Percentiles rank a stretch among this genome's conserved stretches.
Evolutionary conservation across 106 monocot genomes (phyloP).

Genomic region (Dendrobium officinale): DNA sequence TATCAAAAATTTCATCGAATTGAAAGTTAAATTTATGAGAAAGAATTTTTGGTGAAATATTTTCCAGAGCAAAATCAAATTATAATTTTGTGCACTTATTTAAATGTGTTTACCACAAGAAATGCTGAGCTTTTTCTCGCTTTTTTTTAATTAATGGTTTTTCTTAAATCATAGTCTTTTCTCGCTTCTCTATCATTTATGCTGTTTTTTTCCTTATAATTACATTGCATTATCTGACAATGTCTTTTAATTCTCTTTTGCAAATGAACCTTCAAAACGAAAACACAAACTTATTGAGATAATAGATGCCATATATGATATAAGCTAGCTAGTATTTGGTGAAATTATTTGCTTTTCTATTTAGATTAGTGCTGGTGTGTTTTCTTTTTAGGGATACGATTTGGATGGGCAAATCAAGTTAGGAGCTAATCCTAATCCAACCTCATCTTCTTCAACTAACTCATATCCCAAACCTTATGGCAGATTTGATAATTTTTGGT

Average conservation of each 20-base stretch:
- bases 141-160: neutral
- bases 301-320: neutral
- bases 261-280: neutral
- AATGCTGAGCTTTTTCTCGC: neutral
- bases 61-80: neutral
- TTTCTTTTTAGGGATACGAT: neutral
- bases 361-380: neutral
- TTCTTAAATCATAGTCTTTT: neutral
- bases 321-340: neutral
- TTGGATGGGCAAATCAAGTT: neutral
- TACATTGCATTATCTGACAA: neutral
- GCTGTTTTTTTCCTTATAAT: neutral
- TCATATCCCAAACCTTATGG: neutral
- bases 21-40: neutral
- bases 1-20: neutral
- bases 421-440: no score
- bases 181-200: neutral
- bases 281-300: neutral
- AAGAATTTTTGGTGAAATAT: neutral
- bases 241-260: neutral
- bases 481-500: neutral
- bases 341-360: neutral
- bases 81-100: neutral
- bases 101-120: neutral
- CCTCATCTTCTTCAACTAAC: neutral